These are phyloP conservation scores for Cornus kousa DNA, from an alignment of 148 eudicot genomes.

Conservation along the genomic window DNA sequence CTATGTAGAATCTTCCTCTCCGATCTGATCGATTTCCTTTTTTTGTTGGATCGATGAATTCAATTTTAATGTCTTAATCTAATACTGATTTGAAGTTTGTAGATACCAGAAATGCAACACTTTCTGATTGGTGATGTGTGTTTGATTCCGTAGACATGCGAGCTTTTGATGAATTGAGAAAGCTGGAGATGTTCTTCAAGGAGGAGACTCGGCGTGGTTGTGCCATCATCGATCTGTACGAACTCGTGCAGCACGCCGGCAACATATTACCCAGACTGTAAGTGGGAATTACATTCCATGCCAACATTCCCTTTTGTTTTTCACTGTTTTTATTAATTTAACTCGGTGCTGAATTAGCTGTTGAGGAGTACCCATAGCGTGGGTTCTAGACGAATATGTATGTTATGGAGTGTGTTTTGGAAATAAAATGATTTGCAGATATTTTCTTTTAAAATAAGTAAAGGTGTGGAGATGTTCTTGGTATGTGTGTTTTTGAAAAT, in stretches of 20 bases:
- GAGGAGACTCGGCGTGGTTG: conserved; percentile 90
- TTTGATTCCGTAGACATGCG: conserved; percentile 70
- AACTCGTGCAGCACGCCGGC: conserved; percentile 98
- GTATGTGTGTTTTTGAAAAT: not conserved
- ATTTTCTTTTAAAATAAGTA: not conserved
- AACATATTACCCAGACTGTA: conserved; percentile 95
- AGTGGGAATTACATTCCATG: conserved; percentile 26
- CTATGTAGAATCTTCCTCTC: conserved; percentile 49
- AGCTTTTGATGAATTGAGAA: conserved; percentile 96
- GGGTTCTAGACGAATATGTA: not conserved
- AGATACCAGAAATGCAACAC: not conserved
- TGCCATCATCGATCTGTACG: conserved; percentile 89
- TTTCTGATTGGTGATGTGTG: conserved; percentile 9
- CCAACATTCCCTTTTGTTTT: not conserved
- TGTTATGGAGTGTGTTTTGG: not conserved
- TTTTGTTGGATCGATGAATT: not conserved
- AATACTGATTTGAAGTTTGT: not conserved
- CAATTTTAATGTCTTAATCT: not conserved
- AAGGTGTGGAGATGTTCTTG: not conserved
- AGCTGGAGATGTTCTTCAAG: conserved; percentile 79
- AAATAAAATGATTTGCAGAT: not conserved
- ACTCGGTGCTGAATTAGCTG: not conserved
- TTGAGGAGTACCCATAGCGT: not conserved
- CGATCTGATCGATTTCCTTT: not conserved
- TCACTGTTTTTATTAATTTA: not conserved